A percentile compares a stretch with the other conserved stretches of the same genome.
phyloP scores from a whole-genome alignment of 2,329 filamentous ascomycete genomes.

The Alternaria hordeiaustralica region DNA sequence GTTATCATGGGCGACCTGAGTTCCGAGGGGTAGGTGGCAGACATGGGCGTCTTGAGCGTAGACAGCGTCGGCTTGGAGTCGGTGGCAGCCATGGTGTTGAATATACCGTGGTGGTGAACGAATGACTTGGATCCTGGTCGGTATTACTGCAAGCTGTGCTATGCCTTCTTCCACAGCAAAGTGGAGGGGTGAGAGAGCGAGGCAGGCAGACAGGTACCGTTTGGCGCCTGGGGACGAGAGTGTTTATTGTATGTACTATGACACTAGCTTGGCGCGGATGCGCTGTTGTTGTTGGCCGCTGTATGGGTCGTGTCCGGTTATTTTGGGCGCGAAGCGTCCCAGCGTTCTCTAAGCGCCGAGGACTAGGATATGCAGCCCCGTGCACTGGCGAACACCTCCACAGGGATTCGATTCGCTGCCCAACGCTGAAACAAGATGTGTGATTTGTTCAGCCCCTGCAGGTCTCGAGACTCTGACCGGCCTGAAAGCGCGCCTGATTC shows the following conservation, averaged over 20 bases:
- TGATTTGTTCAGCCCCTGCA: slow-evolving; percentile 49
- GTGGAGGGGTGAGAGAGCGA: slow-evolving; percentile 34
- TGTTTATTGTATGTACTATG: slow-evolving; percentile 43
- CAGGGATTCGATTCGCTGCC: slow-evolving; percentile 25
- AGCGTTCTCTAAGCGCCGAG: slow-evolving; percentile 42
- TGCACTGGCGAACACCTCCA: slow-evolving; percentile 24
- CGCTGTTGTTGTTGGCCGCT: slow-evolving; percentile 43
- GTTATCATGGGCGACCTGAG: slow-evolving; percentile 69
- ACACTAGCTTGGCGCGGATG: slow-evolving; percentile 35
- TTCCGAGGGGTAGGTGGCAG: slow-evolving; percentile 63
- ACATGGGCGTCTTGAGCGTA: slow-evolving; percentile 63
- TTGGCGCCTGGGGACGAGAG: slow-evolving; percentile 32
- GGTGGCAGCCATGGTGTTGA: slow-evolving; percentile 47
- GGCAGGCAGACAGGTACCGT: slow-evolving; percentile 34
- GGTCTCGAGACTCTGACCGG: slow-evolving; percentile 26
- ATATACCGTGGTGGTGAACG: slow-evolving; percentile 26
- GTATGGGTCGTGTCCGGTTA: slow-evolving; percentile 31
- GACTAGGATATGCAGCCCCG: slow-evolving; percentile 22
- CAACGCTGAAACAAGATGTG: slow-evolving; percentile 42
- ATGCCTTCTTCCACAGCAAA: slow-evolving; percentile 37
- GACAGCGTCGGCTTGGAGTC: slow-evolving; percentile 51
- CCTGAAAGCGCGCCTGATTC: slow-evolving; percentile 33
- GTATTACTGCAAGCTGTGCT: slow-evolving; percentile 28
- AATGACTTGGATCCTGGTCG: slow-evolving; percentile 37
- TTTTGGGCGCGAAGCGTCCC: slow-evolving; percentile 36